These are phyloP conservation scores for Salix arbutifolia DNA, from an alignment of 345 rosid genomes.

Conservation along the genomic window DNA sequence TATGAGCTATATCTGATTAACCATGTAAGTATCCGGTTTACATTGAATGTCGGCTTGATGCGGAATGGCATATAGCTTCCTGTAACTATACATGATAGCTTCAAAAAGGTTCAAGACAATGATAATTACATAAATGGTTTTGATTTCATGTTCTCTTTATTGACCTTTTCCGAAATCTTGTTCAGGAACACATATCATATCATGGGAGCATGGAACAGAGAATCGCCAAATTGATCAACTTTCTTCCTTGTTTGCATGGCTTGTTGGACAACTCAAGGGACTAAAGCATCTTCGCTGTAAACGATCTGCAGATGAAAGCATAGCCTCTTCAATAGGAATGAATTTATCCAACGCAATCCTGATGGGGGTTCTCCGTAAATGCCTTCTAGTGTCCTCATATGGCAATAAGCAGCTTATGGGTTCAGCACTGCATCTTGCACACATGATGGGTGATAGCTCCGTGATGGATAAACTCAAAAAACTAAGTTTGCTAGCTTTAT, in stretches of 20 bases:
- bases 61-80: background rate
- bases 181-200: constrained; percentile 22
- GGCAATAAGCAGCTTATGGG: constrained; percentile 46
- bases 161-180: constrained; percentile 6
- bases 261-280: constrained; percentile 48
- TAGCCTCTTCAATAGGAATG: constrained; percentile 26
- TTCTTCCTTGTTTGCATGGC: constrained; percentile 64
- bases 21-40: background rate
- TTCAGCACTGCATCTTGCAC: constrained; percentile 45
- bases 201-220: constrained; percentile 30
- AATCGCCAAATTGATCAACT: constrained; percentile 38
- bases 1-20: background rate
- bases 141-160: background rate
- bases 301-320: constrained; percentile 25
- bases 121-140: background rate
- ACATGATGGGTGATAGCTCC: constrained; percentile 36
- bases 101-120: background rate
- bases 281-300: constrained; percentile 34
- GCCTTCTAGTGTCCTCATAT: constrained; percentile 40
- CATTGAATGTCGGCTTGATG: background rate
- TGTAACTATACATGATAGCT: background rate
- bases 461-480: constrained; percentile 49
- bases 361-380: constrained; percentile 46
- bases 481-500: constrained; percentile 22
- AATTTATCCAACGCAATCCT: constrained; percentile 35